Base-by-base conservation (phyloP, 176 grass and related monocot species). In the Juncus effusus region DNA sequence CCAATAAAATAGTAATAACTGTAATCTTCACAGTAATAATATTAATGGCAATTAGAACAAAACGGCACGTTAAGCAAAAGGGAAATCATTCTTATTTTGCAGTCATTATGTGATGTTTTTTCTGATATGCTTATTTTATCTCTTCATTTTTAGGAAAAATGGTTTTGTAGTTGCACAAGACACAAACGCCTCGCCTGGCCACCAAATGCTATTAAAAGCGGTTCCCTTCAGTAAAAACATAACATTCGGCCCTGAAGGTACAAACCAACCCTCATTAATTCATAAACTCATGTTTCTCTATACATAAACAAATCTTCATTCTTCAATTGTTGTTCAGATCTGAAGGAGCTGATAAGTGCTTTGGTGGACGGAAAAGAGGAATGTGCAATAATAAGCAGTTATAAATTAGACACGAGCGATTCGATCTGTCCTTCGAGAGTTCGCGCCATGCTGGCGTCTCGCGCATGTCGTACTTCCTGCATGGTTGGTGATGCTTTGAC, bases 201-300 rank as follows among this genome's bases (percentile, higher is more conserved):
- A 84, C 53, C 82, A 83, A 72, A 89, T 86, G 83, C 77, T 92
- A 72, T 47, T 97, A 62, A 89, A 92, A 92, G 88, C 85, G 40
- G 88, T 97, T 13, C 94, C 94, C 2, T 97, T 97, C 78, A 97
- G 94, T 76, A 97, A 86, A 82, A 97, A 86, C 63, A 80, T 92
- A 16, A 89, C 88, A 40, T 97, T 97, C 78, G 94, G 94, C 57
- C 77, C 79, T 82, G 79, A 89, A 92, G 94, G 94, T 92, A 82
- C 66, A 50, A 47, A 28, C 19, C 19, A 28, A 28, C 19, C 19
- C 19, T 28, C 19, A 28, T 28, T 28, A 28, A 28, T 28, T 28
- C 19, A 28, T 28, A 28, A 28, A 28, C 19, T 28, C 19, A 1
- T 28, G 19, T 28, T 1, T 28, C 19, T 28, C 19, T 28, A 28